Evolutionary conservation across 2,329 filamentous ascomycete genomes (phyloP).

Genomic region (Trichoderma oligosporum): DNA sequence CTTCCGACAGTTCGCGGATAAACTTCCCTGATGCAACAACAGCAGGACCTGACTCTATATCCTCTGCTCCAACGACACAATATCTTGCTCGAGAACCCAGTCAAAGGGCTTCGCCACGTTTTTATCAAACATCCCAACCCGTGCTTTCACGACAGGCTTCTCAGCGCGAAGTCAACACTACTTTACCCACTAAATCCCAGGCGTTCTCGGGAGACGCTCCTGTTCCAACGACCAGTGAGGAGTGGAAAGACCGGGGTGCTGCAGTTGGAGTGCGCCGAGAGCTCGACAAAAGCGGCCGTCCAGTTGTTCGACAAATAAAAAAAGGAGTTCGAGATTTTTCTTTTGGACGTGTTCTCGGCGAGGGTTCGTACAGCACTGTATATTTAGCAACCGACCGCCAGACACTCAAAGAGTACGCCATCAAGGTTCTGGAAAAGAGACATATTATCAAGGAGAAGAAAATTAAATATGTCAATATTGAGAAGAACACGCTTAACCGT

Average conservation of each 20-base stretch:
- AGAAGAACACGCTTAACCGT: slow-evolving; percentile 95
- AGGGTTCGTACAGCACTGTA: slow-evolving; percentile 97
- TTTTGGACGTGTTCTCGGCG: slow-evolving; percentile 85
- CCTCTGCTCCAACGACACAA: slow-evolving; percentile 31
- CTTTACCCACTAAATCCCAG: slow-evolving; percentile 30
- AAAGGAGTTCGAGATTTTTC: slow-evolving; percentile 97
- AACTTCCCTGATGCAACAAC: slow-evolving; percentile 20
- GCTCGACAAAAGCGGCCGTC: slow-evolving; percentile 77
- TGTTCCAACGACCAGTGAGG: slow-evolving; percentile 65
- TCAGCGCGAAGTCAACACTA: slow-evolving; percentile 56
- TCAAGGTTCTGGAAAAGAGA: slow-evolving; percentile 96
- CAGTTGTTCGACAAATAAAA: slow-evolving; percentile 79
- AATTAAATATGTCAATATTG: slow-evolving; percentile 99
- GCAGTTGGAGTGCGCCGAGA: slow-evolving; percentile 79
- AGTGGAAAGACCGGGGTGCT: slow-evolving; percentile 95
- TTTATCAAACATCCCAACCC: background rate
- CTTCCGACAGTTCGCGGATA: slow-evolving; percentile 12
- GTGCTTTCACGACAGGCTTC: slow-evolving; percentile 74
- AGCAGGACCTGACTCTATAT: slow-evolving; percentile 44
- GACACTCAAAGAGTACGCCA: slow-evolving; percentile 91
- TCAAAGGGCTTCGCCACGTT: slow-evolving; percentile 41
- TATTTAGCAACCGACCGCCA: slow-evolving; percentile 89
- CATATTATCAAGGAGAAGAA: slow-evolving; percentile 99
- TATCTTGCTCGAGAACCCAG: slow-evolving; percentile 63
- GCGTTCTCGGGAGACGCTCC: slow-evolving; percentile 40